Evolutionary conservation across 2,329 filamentous ascomycete species (phyloP), one percentile per base, ranked within the genome.

Genomic region (Fusarium abutilonis): DNA sequence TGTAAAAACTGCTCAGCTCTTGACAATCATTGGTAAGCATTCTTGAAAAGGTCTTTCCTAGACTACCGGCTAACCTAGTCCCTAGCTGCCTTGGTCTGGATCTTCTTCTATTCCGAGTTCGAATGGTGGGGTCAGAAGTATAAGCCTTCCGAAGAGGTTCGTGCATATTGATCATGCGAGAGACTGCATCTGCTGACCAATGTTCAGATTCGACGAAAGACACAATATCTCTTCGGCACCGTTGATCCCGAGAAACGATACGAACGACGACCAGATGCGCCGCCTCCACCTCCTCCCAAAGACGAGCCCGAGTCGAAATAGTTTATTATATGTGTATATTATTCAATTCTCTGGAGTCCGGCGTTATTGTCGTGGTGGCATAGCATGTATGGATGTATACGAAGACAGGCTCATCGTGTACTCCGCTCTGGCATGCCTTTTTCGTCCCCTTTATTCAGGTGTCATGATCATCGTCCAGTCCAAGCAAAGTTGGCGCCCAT

Each of bases 1-100:
- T 58, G 79, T 89, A 52, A 86, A 86, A 75, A 77, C 92, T 61
- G 82, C 82, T 45, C 90, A 92, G 75, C 83, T 87, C 10, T 76
- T 77, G 21, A 84, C 79, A 35, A 81, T 88, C 41, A 78, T 82
- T 47, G 83, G 86, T 88, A 77, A 41, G 43, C 46, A 23, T 15
- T 26, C 21, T 31, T 32, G 13, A 41, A 15, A 13, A 13, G 32
- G 10, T 32, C 17, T 39, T 45, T 15, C 31, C 23, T 31, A 21
- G 23, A 32, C 46, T 34, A 36, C 49, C 23, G 11, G 34, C 59
- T 68, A 48, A 71, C 44, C 26, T 26, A 32, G 55, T 5, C 14
- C 29, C 2, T 43, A 79, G 77, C 70, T 55, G 74, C 77, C 2
- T 47, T 80, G n/a, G 58, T 73, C 41, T 78, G 72, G 66, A 66